Evolutionary conservation across 1,139 yeast genomes (phyloP), one percentile per base, ranked within the genome.

Genomic region (Lodderomyces metapsilosis): DNA sequence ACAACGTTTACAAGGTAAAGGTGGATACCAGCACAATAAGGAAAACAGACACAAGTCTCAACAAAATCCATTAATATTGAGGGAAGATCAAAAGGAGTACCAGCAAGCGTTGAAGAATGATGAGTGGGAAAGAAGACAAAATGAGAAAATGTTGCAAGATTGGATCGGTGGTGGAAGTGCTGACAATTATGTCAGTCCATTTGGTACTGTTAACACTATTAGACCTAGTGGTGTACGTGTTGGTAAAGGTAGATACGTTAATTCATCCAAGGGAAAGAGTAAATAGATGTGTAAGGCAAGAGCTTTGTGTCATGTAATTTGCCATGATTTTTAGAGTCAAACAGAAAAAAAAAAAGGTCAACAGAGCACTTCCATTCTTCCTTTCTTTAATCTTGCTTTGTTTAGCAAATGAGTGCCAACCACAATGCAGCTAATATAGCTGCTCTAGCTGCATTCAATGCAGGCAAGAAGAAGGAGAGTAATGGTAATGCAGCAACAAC

Each of bases 151-250:
- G 48, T 68, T 89, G 50, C 82, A 84, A 54, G 89, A 88, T 56
- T 92, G 95, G 86, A 81, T 89, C 42, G 96, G 96, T 22, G 95
- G 95, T 15, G 96, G 95, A 4, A 84, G 95, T 45, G 97, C 95
- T 6, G 98, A 91, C 55, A 84, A 87, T 54, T 83, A 81, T 54
- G 81, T 84, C 43, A 84, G 96, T n/a, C 98, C 98, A 8, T 92
- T 92, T 63, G 85, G 67, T 44, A 61, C 89, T 5, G 74, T 79
- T 34, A 80, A 83, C 40, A 80, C 79, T 2, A 68, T 78, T 31
- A 76, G 84, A 56, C 76, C 78, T 28, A 76, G 82, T 15, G 84
- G 87, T 21, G 94, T 89, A 21, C 80, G 76, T 45, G 88, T 92
- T 16, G 96, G 96, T 5, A 76, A 79, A 45, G 95, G 97, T 5